Evolutionary conservation across 345 rosid genomes (phyloP), one percentile per base, ranked within the genome.

Genomic region (Syzygium oleosum): DNA sequence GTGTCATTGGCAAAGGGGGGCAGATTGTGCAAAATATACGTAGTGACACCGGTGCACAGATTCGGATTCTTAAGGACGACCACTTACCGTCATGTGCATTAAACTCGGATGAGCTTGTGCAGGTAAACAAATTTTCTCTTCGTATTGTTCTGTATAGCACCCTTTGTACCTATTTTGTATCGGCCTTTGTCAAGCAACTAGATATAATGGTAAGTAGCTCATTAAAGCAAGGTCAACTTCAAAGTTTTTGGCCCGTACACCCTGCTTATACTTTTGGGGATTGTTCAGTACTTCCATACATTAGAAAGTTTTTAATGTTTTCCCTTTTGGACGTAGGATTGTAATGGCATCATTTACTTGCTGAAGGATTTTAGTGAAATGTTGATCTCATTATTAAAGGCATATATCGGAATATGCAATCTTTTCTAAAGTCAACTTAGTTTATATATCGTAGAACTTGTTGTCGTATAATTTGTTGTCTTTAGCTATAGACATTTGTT

Each of bases 1-100:
- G 97, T 89, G 89, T 98, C 87, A 96, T 96, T 84, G 99, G 99
- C 43, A 97, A 95, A 93, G 99, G 98, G 85, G 99, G 99, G 31
- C 96, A 96, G 88, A 94, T 97, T 78, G 97, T 98, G 85, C 97
- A 96, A 89, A 95, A 92, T 86, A 95, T 98, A 79, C 95, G 99
- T 41, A 92, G 93, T 52, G 99, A 98, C 31, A 96, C 97, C 7
- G 98, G 99, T 88, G 96, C 98, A 85, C 98, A 96, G 79, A 96
- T 98, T 89, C 97, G 98, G 22, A 96, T 98, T 86, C 93, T 96
- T 59, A 98, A 97, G 94, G 99, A 96, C 87, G 93, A 95, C 4
- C 97, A 94, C 88, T 91, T 98, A 89, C 99, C 99, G 59, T 53
- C 95, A 27, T 96, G 98, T 93, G 98, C 99, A 16, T 90, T 96